These are phyloP conservation scores for Calocybe cyanea DNA, from an alignment of 768 basidiomycete species.

Conservation along the genomic window DNA sequence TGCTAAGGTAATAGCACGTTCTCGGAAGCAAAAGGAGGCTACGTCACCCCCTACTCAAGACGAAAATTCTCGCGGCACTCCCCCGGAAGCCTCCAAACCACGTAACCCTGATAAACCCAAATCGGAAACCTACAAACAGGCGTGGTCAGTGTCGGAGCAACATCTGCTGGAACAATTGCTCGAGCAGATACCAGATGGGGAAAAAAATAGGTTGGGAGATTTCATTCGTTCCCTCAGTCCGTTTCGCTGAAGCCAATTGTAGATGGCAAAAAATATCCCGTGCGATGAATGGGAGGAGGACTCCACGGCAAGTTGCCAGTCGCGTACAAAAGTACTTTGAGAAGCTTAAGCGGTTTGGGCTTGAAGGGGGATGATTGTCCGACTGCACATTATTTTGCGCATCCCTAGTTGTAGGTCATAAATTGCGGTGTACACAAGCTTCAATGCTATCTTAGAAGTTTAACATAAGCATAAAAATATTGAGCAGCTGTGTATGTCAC, in stretches of 20 bases:
- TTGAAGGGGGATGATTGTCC: not conserved
- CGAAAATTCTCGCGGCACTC: not conserved
- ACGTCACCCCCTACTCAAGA: not conserved
- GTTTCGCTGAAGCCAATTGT: conserved; percentile 3
- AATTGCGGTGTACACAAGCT: too few relatives aligned
- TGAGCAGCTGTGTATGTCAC: not conserved
- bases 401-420: too few relatives aligned
- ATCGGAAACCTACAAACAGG: conserved; percentile 79
- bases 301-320: conserved; percentile 83
- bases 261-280: conserved; percentile 82
- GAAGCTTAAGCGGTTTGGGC: conserved; percentile 73
- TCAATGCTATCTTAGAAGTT: too few relatives aligned
- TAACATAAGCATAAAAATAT: too few relatives aligned
- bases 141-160: conserved; percentile 76
- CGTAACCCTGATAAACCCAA: conserved; percentile 34
- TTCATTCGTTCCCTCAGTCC: not conserved
- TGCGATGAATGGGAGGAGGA: conserved; percentile 75
- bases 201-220: conserved; percentile 60
- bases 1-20: not conserved
- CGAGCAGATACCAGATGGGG: conserved; percentile 73
- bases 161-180: conserved; percentile 70
- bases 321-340: conserved; percentile 87
- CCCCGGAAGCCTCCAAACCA: conserved; percentile 4
- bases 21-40: conserved; percentile 3
- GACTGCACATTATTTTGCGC: too few relatives aligned